Conservation (phyloP, 2,329 filamentous ascomycete species). For the Trichoderma brevicompactum region DNA sequence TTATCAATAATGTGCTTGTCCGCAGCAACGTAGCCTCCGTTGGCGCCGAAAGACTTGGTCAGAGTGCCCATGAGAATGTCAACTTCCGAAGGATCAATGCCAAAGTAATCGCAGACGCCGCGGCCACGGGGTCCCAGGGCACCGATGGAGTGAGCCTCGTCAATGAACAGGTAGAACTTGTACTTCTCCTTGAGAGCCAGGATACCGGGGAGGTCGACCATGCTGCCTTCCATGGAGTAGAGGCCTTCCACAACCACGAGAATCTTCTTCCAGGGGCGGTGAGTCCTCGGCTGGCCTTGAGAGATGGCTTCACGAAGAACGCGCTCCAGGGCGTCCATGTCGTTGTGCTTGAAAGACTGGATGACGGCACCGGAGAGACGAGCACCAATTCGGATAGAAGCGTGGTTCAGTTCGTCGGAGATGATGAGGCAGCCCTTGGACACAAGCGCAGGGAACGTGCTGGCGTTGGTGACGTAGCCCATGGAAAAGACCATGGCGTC, state of each 20-base stretch:
- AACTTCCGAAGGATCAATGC: slow-evolving; percentile 82
- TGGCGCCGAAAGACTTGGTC: slow-evolving; percentile 97
- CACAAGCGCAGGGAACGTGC: slow-evolving; percentile 88
- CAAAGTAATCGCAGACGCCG: slow-evolving; percentile 97
- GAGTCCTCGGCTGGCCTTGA: slow-evolving; percentile 96
- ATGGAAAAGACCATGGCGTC: slow-evolving; percentile 97
- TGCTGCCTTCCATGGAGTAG: slow-evolving; percentile 99
- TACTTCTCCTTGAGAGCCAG: slow-evolving; percentile 89
- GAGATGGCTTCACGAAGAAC: slow-evolving; percentile 90
- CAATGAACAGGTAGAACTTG: slow-evolving; percentile 94
- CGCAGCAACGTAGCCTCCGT: slow-evolving; percentile 91
- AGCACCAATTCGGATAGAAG: slow-evolving; percentile 93
- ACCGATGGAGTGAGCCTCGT: slow-evolving; percentile 95
- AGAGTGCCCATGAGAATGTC: slow-evolving; percentile 98
- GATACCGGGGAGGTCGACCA: slow-evolving; percentile 94
- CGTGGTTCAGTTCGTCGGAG: slow-evolving; percentile 96
- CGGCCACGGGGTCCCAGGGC: slow-evolving; percentile 86
- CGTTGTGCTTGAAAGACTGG: slow-evolving; percentile 96
- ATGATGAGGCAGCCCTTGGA: slow-evolving; percentile 93
- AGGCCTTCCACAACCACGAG: slow-evolving; percentile 93
- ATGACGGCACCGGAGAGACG: slow-evolving; percentile 95
- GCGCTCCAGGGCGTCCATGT: slow-evolving; percentile 85
- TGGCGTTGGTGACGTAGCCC: slow-evolving; percentile 96
- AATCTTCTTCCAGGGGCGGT: slow-evolving; percentile 99
- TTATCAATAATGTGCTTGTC: slow-evolving; percentile 93